phyloP scores from a whole-genome alignment of 805 yeast genomes.

The Debaryomyces maramus region DNA sequence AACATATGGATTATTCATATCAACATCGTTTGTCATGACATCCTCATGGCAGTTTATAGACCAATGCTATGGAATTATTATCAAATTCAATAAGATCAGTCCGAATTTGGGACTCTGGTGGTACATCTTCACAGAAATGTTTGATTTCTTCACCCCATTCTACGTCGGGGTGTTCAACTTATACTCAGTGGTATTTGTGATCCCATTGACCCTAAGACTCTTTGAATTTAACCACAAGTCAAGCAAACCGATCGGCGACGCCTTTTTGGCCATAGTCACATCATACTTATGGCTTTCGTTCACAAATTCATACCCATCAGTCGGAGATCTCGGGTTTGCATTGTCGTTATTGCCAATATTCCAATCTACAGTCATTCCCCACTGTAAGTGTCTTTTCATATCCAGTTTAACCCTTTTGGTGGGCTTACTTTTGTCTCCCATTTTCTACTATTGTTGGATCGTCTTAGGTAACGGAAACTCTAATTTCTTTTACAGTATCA shows the following conservation, averaged over 20 bases:
- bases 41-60: slow-evolving; percentile 28
- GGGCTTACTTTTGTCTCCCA: slow-evolving; percentile 72
- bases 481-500: slow-evolving; percentile 93
- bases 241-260: slow-evolving; percentile 36
- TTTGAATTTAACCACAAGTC: slow-evolving; percentile 20
- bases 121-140: slow-evolving; percentile 96
- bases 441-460: slow-evolving; percentile 93
- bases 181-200: slow-evolving; percentile 60
- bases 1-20: slow-evolving; percentile 21
- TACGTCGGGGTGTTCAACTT: slow-evolving; percentile 82
- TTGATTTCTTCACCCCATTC: slow-evolving; percentile 82
- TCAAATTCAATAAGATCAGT: slow-evolving; percentile 65
- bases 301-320: slow-evolving; percentile 82
- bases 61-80: slow-evolving; percentile 52
- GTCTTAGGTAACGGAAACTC: slow-evolving; percentile 92
- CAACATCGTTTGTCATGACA: slow-evolving; percentile 26
- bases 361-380: slow-evolving; percentile 46
- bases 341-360: slow-evolving; percentile 42
- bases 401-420: slow-evolving; percentile 48
- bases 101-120: slow-evolving; percentile 98
- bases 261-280: slow-evolving; percentile 54
- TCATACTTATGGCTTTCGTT: slow-evolving; percentile 50
- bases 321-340: slow-evolving; percentile 65
- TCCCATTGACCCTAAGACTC: slow-evolving; percentile 77
- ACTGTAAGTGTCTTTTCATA: slow-evolving; percentile 47